These are phyloP conservation scores for Bruguiera gymnorhiza DNA, from an alignment of 345 rosid genomes.

Conservation along the genomic window DNA sequence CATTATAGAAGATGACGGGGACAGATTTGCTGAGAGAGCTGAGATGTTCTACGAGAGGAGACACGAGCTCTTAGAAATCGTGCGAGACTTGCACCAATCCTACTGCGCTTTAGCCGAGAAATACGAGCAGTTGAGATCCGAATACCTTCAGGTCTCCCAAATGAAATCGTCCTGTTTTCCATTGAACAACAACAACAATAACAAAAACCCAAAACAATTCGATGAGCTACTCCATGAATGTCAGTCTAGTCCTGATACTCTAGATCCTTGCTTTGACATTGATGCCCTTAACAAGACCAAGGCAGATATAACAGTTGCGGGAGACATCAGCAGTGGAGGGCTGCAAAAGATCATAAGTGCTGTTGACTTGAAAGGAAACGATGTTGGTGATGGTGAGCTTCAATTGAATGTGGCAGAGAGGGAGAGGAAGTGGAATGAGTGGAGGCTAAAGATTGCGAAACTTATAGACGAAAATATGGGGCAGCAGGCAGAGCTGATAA, in stretches of 20 bases:
- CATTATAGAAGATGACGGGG: slow-evolving; percentile 26
- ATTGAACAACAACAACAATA: background rate
- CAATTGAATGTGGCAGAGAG: background rate
- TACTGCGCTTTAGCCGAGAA: slow-evolving; percentile 21
- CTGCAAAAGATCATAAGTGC: background rate
- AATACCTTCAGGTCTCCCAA: background rate
- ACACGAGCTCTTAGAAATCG: slow-evolving; percentile 19
- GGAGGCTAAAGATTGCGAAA: slow-evolving; percentile 15
- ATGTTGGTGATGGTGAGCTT: background rate
- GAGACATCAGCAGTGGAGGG: background rate
- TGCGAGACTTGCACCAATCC: slow-evolving; percentile 18
- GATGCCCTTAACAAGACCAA: background rate
- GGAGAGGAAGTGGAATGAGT: slow-evolving; percentile 16
- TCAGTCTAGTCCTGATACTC: background rate
- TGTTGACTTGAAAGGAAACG: background rate
- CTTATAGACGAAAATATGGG: slow-evolving; percentile 21
- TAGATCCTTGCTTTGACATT: background rate
- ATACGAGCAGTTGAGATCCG: slow-evolving; percentile 17
- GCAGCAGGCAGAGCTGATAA: slow-evolving; percentile 28
- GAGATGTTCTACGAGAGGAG: slow-evolving; percentile 25
- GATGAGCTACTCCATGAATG: background rate
- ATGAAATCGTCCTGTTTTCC: slow-evolving; percentile 5
- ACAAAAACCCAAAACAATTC: background rate
- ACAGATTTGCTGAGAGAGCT: slow-evolving; percentile 24
- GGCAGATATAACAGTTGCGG: background rate